These are phyloP conservation scores for Arctium lappa DNA, from an alignment of 129 eudicot genomes.

Conservation along the genomic window DNA sequence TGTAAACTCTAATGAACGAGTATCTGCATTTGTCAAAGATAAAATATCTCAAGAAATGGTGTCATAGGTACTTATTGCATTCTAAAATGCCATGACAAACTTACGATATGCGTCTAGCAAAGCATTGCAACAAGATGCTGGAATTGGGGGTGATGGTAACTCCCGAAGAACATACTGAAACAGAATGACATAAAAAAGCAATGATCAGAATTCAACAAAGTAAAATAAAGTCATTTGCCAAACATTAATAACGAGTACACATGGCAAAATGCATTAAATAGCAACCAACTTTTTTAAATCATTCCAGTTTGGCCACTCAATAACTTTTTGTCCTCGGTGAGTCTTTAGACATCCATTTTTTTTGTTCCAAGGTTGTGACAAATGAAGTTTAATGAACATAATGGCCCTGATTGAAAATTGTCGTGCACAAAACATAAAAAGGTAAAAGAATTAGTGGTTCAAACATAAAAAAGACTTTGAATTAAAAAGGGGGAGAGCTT, in stretches of 20 bases:
- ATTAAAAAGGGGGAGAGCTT: too few relatives aligned
- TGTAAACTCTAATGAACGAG: neutral
- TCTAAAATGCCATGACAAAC: slow-evolving; percentile 21
- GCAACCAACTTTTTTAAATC: neutral
- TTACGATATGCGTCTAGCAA: slow-evolving; percentile 85
- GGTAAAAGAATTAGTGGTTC: neutral
- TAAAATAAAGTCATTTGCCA: neutral
- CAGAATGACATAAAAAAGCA: neutral
- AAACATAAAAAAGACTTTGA: too few relatives aligned
- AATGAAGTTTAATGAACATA: neutral
- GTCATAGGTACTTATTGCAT: neutral
- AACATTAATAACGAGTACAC: neutral
- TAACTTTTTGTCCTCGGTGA: neutral
- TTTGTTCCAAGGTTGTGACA: neutral
- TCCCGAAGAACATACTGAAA: slow-evolving; percentile 83
- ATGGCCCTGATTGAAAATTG: neutral
- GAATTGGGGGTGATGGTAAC: slow-evolving; percentile 96
- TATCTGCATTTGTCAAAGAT: neutral
- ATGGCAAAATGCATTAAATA: neutral
- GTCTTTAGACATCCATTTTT: neutral
- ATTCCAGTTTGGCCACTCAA: neutral
- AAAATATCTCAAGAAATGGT: neutral
- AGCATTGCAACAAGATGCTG: slow-evolving; percentile 97
- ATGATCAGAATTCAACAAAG: neutral
- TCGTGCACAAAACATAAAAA: neutral